Evolutionary conservation across 768 basidiomycete genomes (phyloP), one percentile per base, ranked within the genome.

Genomic region (Kwoniella sp.): DNA sequence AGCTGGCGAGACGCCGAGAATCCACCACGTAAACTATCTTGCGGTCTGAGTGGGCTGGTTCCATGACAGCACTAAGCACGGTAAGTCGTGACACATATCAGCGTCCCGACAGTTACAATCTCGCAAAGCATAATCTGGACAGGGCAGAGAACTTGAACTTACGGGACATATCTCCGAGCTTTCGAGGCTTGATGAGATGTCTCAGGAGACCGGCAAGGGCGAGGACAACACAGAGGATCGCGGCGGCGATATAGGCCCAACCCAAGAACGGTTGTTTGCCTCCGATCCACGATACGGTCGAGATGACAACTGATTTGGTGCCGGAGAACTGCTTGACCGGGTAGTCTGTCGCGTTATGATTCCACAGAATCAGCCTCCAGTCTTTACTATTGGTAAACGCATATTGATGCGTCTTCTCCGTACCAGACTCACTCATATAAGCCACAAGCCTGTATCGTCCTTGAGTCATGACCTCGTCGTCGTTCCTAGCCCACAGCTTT

Each of bases 231-330:
- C 96, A 97, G 17, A 97, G 84, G 20, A 85, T 86, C 1, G 94
- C 88, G 0, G 93, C 87, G 17, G 89, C 94, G 51, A 99, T 89
- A 76, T 99, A 99, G 1, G 93, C 92, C 93, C 94, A 98, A 8
- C 96, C 96, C 22, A 99, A 85, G 88, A 99, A 99, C 0, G 93
- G 88, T 73, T 99, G 97, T 83, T 95, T 94, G 45, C 96, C 96
- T 12, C 96, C 96, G 77, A 96, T 92, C 94, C 95, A 98, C 1
- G 94, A 92, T 15, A 96, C 93, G 2, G 95, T 98, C 50, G 93
- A 93, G 68, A 99, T 90, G 31, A 99, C 94, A 65, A 99, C 85
- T 0, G 93, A 93, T 81, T 99, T 99, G 11, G 95, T 97, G 48
- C 96, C 96, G 58, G 88, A 88, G 84, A 91, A 99, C 9, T 88